Conservation (phyloP, 2,329 filamentous ascomycete genomes). For the Penicillium nordicum region DNA sequence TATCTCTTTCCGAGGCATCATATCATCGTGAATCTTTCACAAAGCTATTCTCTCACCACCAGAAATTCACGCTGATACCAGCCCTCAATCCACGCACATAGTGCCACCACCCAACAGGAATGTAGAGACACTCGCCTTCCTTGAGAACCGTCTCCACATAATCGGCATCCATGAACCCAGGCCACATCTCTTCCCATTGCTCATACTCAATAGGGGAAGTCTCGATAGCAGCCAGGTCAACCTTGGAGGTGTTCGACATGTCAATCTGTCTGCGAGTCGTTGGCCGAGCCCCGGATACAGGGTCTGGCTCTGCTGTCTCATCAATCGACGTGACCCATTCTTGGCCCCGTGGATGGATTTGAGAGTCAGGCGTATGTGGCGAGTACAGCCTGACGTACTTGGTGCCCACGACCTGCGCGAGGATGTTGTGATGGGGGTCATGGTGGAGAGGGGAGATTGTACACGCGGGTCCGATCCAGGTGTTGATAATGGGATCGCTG, state of each 20-base stretch:
- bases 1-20: background rate
- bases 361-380: conserved; percentile 55
- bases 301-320: background rate
- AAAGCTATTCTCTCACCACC: conserved; percentile 57
- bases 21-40: background rate
- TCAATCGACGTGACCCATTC: conserved; percentile 31
- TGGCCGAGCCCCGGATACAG: background rate
- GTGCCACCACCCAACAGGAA: conserved; percentile 97
- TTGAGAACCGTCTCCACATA: conserved; percentile 74
- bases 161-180: conserved; percentile 56
- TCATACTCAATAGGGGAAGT: conserved; percentile 45
- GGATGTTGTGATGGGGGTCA: conserved; percentile 89
- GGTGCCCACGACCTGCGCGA: conserved; percentile 80
- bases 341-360: conserved; percentile 41
- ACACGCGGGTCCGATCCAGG: conserved; percentile 84
- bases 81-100: conserved; percentile 82
- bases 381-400: conserved; percentile 92
- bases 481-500: conserved; percentile 68
- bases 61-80: conserved; percentile 95
- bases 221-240: conserved; percentile 72
- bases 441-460: conserved; percentile 93
- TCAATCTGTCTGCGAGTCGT: conserved; percentile 53
- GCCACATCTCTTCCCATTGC: conserved; percentile 48
- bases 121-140: conserved; percentile 81
- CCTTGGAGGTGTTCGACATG: conserved; percentile 83